Evolutionary conservation across 768 basidiomycete species (phyloP).

Genomic region (Trametes cinnabarina): DNA sequence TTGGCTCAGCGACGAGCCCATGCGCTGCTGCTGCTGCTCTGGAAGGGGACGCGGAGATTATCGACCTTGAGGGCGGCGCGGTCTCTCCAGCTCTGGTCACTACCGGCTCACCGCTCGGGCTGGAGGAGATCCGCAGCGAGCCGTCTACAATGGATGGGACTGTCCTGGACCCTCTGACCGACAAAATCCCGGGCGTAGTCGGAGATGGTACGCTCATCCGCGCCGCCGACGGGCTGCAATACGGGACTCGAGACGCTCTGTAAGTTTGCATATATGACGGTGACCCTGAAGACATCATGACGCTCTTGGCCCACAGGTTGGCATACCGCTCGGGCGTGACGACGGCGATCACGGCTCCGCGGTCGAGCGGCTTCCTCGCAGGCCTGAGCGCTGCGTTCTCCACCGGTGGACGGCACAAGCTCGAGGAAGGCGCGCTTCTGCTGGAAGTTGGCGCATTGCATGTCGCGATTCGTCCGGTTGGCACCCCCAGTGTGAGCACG

Average conservation of each 20-base stretch:
- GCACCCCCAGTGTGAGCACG: conserved; percentile 57
- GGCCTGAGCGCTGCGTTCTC: conserved; percentile 66
- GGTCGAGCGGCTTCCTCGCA: conserved; percentile 50
- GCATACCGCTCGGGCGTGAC: conserved; percentile 78
- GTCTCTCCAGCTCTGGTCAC: conserved; percentile 62
- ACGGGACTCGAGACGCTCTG: conserved; percentile 58
- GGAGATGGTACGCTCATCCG: conserved; percentile 43
- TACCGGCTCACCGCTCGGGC: conserved; percentile 62
- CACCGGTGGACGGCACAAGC: conserved; percentile 53
- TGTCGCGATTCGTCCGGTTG: conserved; percentile 49
- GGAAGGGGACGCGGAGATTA: conserved; percentile 22
- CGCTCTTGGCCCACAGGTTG: conserved; percentile 41
- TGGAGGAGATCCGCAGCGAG: conserved; percentile 68
- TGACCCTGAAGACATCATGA: neutral
- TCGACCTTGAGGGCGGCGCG: conserved; percentile 68
- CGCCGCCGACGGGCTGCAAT: conserved; percentile 74
- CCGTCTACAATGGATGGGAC: conserved; percentile 53
- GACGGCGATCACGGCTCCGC: conserved; percentile 60
- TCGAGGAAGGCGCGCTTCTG: conserved; percentile 65
- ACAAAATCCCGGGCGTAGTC: conserved; percentile 33
- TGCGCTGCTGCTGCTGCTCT: neutral
- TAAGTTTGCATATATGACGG: conserved; percentile 25
- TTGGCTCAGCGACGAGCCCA: conserved; percentile 35
- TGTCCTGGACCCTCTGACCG: conserved; percentile 46
- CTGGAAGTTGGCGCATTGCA: conserved; percentile 66